Percentiles rank a stretch among this genome's conserved stretches.
Evolutionary conservation across 2,329 filamentous ascomycete genomes (phyloP).

Genomic region (Stachybotrys chartarum): DNA sequence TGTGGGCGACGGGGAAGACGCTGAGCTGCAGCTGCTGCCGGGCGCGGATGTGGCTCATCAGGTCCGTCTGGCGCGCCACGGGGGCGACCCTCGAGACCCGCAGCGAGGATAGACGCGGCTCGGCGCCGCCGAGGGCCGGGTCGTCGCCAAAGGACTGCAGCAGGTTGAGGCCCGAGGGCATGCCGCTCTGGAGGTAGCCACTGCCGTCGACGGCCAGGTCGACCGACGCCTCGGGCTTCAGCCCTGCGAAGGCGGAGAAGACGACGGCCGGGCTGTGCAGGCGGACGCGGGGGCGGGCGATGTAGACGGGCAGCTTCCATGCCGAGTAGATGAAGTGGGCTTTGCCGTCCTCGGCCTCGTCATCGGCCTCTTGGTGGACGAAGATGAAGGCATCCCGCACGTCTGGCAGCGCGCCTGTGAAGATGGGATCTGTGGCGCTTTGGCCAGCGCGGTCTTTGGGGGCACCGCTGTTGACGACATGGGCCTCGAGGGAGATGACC

Average conservation of each 20-base stretch:
- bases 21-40: constrained; percentile 55
- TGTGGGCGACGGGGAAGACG: constrained; percentile 63
- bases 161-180: constrained; percentile 67
- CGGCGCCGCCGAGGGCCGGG: constrained; percentile 51
- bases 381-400: constrained; percentile 43
- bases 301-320: constrained; percentile 54
- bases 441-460: constrained; percentile 23
- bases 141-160: constrained; percentile 66
- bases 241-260: constrained; percentile 54
- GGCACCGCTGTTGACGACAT: constrained; percentile 50
- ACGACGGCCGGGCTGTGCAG: constrained; percentile 60
- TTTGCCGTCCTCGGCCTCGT: constrained; percentile 11
- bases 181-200: constrained; percentile 63
- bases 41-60: constrained; percentile 56
- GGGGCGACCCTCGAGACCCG: constrained; percentile 70
- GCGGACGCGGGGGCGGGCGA: constrained; percentile 54
- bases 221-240: constrained; percentile 40
- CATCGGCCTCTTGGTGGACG: constrained; percentile 29
- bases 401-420: constrained; percentile 44
- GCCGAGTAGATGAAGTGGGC: constrained; percentile 42
- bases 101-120: constrained; percentile 63
- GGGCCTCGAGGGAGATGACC: constrained; percentile 59
- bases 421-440: constrained; percentile 51
- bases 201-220: constrained; percentile 27
- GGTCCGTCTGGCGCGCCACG: constrained; percentile 53